A percentile compares a stretch with the other conserved stretches of the same genome.
These are phyloP conservation scores for Scutellaria galericulata DNA, from an alignment of 257 asterid species.

Conservation along the genomic window DNA sequence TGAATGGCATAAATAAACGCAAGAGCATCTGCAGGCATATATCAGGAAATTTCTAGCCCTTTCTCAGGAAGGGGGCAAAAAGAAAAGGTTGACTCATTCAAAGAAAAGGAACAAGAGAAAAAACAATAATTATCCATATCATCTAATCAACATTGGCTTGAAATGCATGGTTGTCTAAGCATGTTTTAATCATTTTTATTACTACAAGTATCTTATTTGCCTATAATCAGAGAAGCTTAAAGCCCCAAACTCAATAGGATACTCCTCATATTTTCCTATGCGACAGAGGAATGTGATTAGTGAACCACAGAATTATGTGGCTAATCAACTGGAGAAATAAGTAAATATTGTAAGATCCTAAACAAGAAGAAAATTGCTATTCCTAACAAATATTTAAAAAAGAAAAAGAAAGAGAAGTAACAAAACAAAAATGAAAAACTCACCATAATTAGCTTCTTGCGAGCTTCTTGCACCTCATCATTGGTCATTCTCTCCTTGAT, in stretches of 20 bases:
- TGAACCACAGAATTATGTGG: conserved; percentile 3
- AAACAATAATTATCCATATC: too few species aligned
- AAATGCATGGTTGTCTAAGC: too few species aligned
- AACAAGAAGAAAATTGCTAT: conserved; percentile 10
- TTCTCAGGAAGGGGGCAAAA: too few species aligned
- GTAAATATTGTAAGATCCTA: not conserved
- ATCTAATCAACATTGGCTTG: too few species aligned
- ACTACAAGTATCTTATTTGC: not conserved
- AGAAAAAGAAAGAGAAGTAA: not conserved
- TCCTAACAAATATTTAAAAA: not conserved
- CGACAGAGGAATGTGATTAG: conserved; percentile 3
- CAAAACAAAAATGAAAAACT: conserved; percentile 35
- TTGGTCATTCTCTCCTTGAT: conserved; percentile 63
- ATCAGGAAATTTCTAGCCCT: not conserved
- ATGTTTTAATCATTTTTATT: too few species aligned
- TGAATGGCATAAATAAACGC: not conserved
- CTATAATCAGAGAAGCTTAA: not conserved
- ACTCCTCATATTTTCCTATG: conserved; percentile 14
- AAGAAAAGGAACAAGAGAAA: too few species aligned
- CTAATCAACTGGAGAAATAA: conserved; percentile 9
- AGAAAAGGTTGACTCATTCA: too few species aligned
- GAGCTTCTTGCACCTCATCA: conserved; percentile 78
- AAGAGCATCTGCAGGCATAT: conserved; percentile 7
- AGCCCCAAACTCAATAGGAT: not conserved
- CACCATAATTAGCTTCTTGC: conserved; percentile 63